These are phyloP conservation scores for Mucor racemosus DNA, from an alignment of 371 early-diverging fungal species.

Conservation along the genomic window DNA sequence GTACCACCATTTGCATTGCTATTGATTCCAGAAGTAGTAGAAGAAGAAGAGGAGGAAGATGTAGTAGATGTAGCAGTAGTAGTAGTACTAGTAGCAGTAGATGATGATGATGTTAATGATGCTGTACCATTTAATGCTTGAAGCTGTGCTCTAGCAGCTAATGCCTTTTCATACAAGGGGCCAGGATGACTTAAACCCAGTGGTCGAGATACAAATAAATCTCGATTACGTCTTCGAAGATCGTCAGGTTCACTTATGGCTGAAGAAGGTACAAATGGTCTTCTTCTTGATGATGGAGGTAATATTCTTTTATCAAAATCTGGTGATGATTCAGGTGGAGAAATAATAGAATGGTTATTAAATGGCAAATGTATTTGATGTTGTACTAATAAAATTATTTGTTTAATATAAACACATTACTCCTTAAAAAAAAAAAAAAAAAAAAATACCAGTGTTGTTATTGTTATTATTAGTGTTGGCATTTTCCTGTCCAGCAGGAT, in stretches of 20 bases:
- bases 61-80: conserved; percentile 9
- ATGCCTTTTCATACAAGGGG: conserved; percentile 50
- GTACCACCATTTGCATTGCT: conserved; percentile 6
- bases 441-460: neutral
- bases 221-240: conserved; percentile 40
- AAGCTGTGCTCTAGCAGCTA: conserved; percentile 47
- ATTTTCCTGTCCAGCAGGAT: conserved; percentile 67
- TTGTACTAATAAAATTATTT: neutral
- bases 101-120: conserved; percentile 9
- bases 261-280: conserved; percentile 31
- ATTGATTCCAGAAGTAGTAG: conserved; percentile 9
- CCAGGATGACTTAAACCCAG: conserved; percentile 34
- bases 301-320: conserved; percentile 43
- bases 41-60: conserved; percentile 21
- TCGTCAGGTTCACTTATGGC: conserved; percentile 55
- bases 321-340: conserved; percentile 42
- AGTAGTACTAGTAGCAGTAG: neutral
- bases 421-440: conserved; percentile 14
- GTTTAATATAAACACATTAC: conserved; percentile 11
- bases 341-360: conserved; percentile 34
- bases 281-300: conserved; percentile 31
- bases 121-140: conserved; percentile 30
- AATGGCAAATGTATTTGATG: neutral
- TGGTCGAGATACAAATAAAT: conserved; percentile 36
- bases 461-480: conserved; percentile 33